phyloP scores from a whole-genome alignment of 176 grass and related monocot species.

The Cocos nucifera region DNA sequence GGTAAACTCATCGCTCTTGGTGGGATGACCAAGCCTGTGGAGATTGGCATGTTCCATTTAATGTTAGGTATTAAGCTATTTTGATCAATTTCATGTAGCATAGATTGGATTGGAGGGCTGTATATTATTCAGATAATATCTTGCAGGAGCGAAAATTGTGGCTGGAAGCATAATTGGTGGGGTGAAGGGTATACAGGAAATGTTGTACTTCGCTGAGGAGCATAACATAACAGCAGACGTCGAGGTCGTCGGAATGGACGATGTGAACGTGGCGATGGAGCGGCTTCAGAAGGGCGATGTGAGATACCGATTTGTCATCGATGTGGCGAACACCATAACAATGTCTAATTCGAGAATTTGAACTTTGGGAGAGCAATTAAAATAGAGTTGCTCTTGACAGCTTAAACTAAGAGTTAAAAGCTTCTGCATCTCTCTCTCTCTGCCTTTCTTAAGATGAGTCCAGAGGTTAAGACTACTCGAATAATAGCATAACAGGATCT shows the following conservation, averaged over 20 bases:
- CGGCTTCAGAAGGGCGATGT: slow-evolving; percentile 21
- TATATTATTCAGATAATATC: too few species aligned
- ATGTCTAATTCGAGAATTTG: too few species aligned
- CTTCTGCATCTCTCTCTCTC: too few species aligned
- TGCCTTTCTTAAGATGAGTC: too few species aligned
- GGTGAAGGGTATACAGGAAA: slow-evolving; percentile 23
- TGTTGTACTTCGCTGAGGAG: slow-evolving; percentile 19
- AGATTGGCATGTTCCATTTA: slow-evolving; percentile 9
- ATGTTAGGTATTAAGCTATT: slow-evolving; percentile 1
- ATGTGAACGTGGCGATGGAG: slow-evolving; percentile 22
- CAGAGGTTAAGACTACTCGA: too few species aligned
- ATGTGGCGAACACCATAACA: slow-evolving; percentile 9
- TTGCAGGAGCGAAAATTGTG: slow-evolving; percentile 18
- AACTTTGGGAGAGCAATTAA: too few species aligned
- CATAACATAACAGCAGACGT: slow-evolving; percentile 16
- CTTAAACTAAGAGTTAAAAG: too few species aligned
- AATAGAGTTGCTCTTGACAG: too few species aligned
- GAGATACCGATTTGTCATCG: slow-evolving; percentile 26
- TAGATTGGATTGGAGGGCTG: too few species aligned
- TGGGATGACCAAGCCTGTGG: slow-evolving; percentile 15
- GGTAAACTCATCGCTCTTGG: slow-evolving; percentile 24
- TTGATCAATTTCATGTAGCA: too few species aligned
- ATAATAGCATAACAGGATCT: too few species aligned
- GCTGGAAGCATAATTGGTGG: slow-evolving; percentile 28
- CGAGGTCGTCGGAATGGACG: slow-evolving; percentile 20